Base-by-base conservation (phyloP, 164 flowering plant genomes). In the Cinnamomum micranthum region DNA sequence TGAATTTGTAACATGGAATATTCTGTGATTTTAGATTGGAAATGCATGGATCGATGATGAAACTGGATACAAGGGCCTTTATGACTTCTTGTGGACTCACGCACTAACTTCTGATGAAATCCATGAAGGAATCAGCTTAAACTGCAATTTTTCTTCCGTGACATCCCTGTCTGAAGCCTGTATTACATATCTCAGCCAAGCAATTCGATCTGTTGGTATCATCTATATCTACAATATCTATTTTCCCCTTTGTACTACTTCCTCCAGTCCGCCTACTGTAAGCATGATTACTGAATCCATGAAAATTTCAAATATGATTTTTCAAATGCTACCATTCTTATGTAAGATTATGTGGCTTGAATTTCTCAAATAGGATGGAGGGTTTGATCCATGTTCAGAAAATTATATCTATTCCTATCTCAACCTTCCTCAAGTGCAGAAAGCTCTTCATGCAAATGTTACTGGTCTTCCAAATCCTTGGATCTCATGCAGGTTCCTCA, bases 141-240 rank as follows among this genome's bases (percentile, higher is more conserved):
- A 74, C 50, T 80, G 84, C 75, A 76, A 84, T 58, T 84, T 84
- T 69, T 65, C 81, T 14, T 63, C 76, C 9, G 6, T 1, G 11
- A 62, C 12, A 1, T 6, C 68, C n/a, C 6, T 9, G 4, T 55
- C 80, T 5, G 23, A 71, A 4, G 47, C 2, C 22, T 85, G 87
- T 69, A 1, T 3, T 0, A 28, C 22, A 0, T 70, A 41, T 66
- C 9, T 68, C 7, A 4, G 10, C 1, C 66, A 78, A 73, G 78
- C 69, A 50, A 12, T 23, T 52, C 5, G 0, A 2, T 15, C 23
- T 23, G 1, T 19, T 0, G 65, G 74, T 5, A n/a, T 70, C 27
- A 76, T 86, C 22, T 78, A 81, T 64, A 11, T 76, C 4, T 80
- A 82, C 79, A 78, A 85, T 78, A 88, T 86, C 31, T 86, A 86